Conservation (phyloP, 2,329 filamentous ascomycete genomes). For the Clonostachys chloroleuca region DNA sequence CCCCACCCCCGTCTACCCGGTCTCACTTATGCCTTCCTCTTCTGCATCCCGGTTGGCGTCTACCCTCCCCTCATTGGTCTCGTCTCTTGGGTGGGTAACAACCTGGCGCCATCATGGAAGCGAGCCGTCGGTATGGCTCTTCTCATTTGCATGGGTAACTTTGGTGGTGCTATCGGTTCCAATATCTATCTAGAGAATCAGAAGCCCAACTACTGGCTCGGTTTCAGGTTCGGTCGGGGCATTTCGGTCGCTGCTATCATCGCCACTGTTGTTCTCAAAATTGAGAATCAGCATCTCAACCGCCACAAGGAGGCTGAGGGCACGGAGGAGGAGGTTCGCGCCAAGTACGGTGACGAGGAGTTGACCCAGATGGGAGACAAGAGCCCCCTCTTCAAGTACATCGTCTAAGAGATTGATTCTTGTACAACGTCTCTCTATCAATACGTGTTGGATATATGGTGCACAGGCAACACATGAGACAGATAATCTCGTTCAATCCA, state of each 20-base stretch:
- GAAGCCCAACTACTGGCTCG: constrained; percentile 4
- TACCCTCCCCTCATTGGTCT: constrained; percentile 19
- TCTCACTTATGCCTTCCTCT: constrained; percentile 16
- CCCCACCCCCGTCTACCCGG: constrained; percentile 10
- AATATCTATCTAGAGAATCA: constrained; percentile 5
- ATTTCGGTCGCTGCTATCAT: constrained; percentile 2
- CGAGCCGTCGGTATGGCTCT: constrained; percentile 6
- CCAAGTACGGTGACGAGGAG: constrained; percentile 9
- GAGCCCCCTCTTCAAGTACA: constrained; percentile 9
- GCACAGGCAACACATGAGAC: too few relatives aligned
- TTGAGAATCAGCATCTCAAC: constrained; percentile 6
- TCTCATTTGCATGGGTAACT: constrained; percentile 5
- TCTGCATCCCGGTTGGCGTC: constrained; percentile 11
- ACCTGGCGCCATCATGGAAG: constrained; percentile 7
- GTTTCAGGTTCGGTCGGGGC: constrained; percentile 2
- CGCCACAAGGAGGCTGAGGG: constrained; percentile 7
- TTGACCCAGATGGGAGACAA: constrained; percentile 9
- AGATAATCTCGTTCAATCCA: too few relatives aligned
- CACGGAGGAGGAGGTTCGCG: constrained; percentile 8
- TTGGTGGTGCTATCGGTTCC: constrained; percentile 4
- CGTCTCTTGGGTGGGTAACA: constrained; percentile 7
- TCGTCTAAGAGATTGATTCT: constrained; percentile 6
- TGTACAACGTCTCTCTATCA: too few relatives aligned
- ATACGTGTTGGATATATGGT: too few relatives aligned
- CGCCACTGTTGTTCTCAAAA: background rate